Evolutionary conservation across 352 stramenopile species (phyloP).

Genomic region (Phytopythium mirpurense): DNA sequence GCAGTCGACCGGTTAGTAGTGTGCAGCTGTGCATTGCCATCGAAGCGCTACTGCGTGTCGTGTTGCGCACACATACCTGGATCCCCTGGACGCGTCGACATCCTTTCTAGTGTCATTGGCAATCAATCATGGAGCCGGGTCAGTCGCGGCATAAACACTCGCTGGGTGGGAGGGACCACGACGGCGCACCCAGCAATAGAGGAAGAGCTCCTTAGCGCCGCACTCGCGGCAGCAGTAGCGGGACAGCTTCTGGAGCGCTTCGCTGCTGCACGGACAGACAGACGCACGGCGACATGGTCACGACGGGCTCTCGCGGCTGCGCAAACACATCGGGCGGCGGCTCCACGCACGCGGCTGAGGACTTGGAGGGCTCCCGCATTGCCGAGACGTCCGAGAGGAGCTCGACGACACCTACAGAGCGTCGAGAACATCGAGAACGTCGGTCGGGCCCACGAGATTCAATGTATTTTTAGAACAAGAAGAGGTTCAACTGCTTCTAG

Average conservation of each 20-base stretch:
- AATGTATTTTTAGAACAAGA: conserved; percentile 2
- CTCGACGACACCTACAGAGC: not conserved
- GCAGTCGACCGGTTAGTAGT: too few relatives aligned
- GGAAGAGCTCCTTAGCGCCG: conserved; percentile 51
- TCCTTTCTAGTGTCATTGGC: conserved; percentile 46
- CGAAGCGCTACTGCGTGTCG: too few relatives aligned
- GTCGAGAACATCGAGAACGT: not conserved
- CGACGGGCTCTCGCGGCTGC: not conserved
- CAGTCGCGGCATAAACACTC: conserved; percentile 1
- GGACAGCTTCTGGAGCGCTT: conserved; percentile 46
- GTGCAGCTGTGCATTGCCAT: too few relatives aligned
- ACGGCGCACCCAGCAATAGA: conserved; percentile 66
- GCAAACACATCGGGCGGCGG: not conserved
- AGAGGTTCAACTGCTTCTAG: not conserved
- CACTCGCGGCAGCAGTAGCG: conserved; percentile 54
- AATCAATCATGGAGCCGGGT: not conserved
- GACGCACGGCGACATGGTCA: not conserved
- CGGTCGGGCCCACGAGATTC: not conserved
- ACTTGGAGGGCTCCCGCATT: conserved; percentile 3
- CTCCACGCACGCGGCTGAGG: not conserved
- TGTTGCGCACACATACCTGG: conserved; percentile 30
- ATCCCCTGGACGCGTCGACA: conserved; percentile 63
- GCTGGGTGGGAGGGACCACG: too few relatives aligned
- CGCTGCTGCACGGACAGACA: conserved; percentile 1
- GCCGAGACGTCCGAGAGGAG: not conserved